Evolutionary conservation across 768 basidiomycete genomes (phyloP).

Genomic region (Hypholoma fasciculare): DNA sequence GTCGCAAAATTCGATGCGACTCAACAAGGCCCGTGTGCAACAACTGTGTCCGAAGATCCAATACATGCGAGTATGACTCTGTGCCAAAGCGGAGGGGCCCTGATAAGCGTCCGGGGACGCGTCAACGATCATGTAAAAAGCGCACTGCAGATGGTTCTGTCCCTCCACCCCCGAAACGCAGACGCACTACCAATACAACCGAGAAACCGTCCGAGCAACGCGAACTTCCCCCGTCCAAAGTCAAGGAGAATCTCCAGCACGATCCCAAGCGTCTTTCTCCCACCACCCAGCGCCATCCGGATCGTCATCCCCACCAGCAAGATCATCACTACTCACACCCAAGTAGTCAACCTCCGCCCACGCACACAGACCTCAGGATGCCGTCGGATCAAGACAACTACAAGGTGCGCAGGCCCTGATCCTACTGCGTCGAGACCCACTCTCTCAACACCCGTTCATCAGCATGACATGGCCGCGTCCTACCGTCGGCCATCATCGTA

Average conservation of each 20-base stretch:
- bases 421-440: not conserved
- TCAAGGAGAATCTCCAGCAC: conserved; percentile 40
- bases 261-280: conserved; percentile 23
- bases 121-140: conserved; percentile 86
- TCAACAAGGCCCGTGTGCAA: conserved; percentile 79
- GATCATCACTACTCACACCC: no score
- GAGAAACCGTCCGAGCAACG: conserved; percentile 31
- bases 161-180: conserved; percentile 55
- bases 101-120: conserved; percentile 83
- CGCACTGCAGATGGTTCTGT: conserved; percentile 56
- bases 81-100: conserved; percentile 83
- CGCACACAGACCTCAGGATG: conserved; percentile 30
- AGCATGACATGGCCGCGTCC: conserved; percentile 26
- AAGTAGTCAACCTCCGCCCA: conserved; percentile 3
- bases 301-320: not conserved
- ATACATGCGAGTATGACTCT: conserved; percentile 77
- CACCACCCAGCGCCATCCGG: conserved; percentile 15
- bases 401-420: conserved; percentile 24
- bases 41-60: conserved; percentile 78
- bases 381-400: conserved; percentile 24
- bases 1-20: conserved; percentile 85
- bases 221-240: conserved; percentile 28
- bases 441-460: not conserved
- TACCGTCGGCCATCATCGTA: conserved; percentile 31
- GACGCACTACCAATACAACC: conserved; percentile 36